These are phyloP conservation scores for Yarrowia bubula DNA, from an alignment of 805 yeast genomes.

Conservation along the genomic window DNA sequence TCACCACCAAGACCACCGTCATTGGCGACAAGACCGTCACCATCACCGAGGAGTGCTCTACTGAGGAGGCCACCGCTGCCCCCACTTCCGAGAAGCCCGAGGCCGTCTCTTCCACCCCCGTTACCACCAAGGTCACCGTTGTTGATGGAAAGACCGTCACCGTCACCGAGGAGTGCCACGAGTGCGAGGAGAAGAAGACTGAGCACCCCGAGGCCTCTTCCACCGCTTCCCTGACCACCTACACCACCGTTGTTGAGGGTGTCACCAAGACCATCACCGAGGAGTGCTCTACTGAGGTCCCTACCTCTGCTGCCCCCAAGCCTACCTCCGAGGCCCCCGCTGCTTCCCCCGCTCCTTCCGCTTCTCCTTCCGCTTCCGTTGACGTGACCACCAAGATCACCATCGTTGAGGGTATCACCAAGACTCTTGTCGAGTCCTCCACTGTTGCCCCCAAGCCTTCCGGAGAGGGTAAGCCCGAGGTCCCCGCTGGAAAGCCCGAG, in stretches of 20 bases:
- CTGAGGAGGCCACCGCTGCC: constrained; percentile 29
- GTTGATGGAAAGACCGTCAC: constrained; percentile 67
- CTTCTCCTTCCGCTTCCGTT: constrained; percentile 26
- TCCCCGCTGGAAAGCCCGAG: not conserved
- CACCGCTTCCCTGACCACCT: constrained; percentile 29
- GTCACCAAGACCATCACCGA: constrained; percentile 29
- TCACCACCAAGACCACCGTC: constrained; percentile 39
- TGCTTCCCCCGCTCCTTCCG: constrained; percentile 28
- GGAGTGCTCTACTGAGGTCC: constrained; percentile 31
- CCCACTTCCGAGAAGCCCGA: constrained; percentile 30
- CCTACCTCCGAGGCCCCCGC: constrained; percentile 8
- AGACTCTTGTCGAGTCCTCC: constrained; percentile 4
- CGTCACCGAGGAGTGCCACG: constrained; percentile 70
- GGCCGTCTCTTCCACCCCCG: constrained; percentile 15
- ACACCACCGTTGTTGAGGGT: constrained; percentile 28
- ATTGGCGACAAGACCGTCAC: constrained; percentile 11
- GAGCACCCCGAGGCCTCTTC: constrained; percentile 33
- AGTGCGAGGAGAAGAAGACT: constrained; percentile 28
- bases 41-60: constrained; percentile 25
- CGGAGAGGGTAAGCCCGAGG: not conserved
- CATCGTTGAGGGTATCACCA: constrained; percentile 27
- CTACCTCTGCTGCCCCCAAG: constrained; percentile 3
- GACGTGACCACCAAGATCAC: constrained; percentile 15
- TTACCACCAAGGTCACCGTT: constrained; percentile 48
- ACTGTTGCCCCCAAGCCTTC: not conserved